These are phyloP conservation scores for Polygonum maritimum DNA, from an alignment of 148 eudicot genomes.

Conservation along the genomic window DNA sequence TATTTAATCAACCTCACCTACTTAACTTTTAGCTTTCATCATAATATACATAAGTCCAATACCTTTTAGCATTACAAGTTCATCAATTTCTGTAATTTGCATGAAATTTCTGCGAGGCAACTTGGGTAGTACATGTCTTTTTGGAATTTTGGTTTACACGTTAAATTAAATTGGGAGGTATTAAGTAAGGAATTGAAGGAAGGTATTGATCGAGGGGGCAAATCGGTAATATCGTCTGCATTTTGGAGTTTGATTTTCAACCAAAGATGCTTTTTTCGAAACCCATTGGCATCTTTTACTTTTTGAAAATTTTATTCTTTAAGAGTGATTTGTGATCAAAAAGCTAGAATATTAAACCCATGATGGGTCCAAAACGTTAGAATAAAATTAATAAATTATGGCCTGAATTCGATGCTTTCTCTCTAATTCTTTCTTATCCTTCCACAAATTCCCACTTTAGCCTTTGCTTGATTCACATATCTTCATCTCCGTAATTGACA, in stretches of 20 bases:
- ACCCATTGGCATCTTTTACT: slow-evolving; percentile 8
- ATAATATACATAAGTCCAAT: too few species aligned
- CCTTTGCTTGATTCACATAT: neutral
- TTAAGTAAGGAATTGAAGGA: neutral
- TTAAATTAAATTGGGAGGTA: neutral
- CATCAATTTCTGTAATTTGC: too few species aligned
- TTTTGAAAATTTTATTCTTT: neutral
- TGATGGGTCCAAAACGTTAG: slow-evolving; percentile 11
- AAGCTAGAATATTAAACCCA: neutral
- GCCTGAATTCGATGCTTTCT: neutral
- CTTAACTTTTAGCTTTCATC: too few species aligned
- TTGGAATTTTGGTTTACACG: neutral
- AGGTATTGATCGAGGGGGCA: neutral
- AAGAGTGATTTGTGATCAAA: neutral
- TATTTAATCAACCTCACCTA: too few species aligned
- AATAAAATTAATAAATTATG: neutral
- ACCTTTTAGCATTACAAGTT: too few species aligned
- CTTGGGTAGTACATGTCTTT: neutral
- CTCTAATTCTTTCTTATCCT: slow-evolving; percentile 8
- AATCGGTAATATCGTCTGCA: neutral
- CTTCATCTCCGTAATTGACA: neutral
- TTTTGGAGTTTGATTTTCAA: neutral
- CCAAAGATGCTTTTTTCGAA: neutral
- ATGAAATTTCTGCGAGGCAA: neutral
- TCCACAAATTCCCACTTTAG: neutral